Base-by-base conservation (phyloP, 106 monocot species). In the Chionographis japonica region DNA sequence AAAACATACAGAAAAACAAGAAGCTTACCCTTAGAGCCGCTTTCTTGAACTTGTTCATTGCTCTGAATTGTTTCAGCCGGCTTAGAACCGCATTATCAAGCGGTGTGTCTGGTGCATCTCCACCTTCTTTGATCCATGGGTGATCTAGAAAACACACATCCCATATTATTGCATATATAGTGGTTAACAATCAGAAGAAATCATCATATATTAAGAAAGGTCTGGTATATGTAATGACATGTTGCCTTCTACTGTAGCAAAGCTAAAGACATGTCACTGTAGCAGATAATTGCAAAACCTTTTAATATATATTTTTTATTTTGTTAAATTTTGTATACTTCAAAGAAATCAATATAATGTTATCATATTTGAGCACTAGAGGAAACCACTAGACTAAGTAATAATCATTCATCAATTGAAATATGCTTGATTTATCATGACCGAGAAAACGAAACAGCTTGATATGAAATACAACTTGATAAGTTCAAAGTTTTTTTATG, bases 51-150 rank as follows among this genome's bases (percentile, higher is more conserved):
- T 88, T 70, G 81, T 88, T 88, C 84, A 88, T 75, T 8, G 84
- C 88, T 63, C 74, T 84, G 84, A 88, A 88, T 53, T 88, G 88
- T 61, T 88, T 84, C 65, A 88, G 66, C 65, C 88, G 81, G 68
- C 68, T 69, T 52, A 88, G 80, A 63, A 88, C 88, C 39, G 78
- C 88, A 63, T 84, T 81, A 55, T 88, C 88, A 13, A 88, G 78
- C 35, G 88, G 88, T 49, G 70, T 81, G 71, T 88, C 88, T 46
- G 88, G 88, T 78, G 88, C 88, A 78, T 88, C 83, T 66, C 87
- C 87, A 65, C 83, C 87, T 77, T 87, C 87, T 80, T 87, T 87
- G 74, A 87, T 83, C 88, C 88, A 88, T 65, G 88, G 88, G 73
- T 88, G 88, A 62, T 81, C 88, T 88, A 37, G 52, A 15, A 72